Evolutionary conservation across 2,329 filamentous ascomycete species (phyloP).

Genomic region (Eutypella sp.): DNA sequence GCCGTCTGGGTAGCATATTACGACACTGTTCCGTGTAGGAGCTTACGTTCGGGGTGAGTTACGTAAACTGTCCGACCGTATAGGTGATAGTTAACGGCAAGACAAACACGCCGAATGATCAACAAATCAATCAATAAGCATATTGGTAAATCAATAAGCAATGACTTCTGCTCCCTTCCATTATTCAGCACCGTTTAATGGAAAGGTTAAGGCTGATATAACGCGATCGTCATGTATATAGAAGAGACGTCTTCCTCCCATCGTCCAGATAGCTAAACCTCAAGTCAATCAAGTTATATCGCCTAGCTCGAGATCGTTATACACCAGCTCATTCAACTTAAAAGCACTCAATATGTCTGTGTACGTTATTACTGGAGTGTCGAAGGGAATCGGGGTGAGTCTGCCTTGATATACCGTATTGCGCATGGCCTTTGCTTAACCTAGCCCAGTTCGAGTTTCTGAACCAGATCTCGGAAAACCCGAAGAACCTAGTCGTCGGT

Average conservation of each 20-base stretch:
- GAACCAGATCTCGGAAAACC: slow-evolving; percentile 34
- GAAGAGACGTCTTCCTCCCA: no score
- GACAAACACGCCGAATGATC: slow-evolving; percentile 1
- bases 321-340: slow-evolving; percentile 1
- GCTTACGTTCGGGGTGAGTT: background rate
- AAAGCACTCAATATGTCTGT: slow-evolving; percentile 4
- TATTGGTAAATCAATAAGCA: slow-evolving; percentile 1
- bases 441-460: slow-evolving; percentile 41
- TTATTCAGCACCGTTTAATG: slow-evolving; percentile 1
- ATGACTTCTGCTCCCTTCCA: slow-evolving; percentile 1
- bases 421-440: slow-evolving; percentile 2
- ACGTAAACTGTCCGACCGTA: background rate
- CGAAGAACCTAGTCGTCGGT: slow-evolving; percentile 38
- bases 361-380: slow-evolving; percentile 11
- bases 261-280: no score
- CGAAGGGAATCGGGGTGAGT: slow-evolving; percentile 7
- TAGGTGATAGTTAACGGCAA: background rate
- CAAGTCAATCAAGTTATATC: background rate
- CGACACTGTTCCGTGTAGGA: background rate
- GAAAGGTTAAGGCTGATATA: background rate
- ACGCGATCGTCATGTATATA: background rate
- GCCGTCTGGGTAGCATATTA: no score
- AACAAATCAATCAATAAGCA: no score
- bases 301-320: background rate
- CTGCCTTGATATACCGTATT: slow-evolving; percentile 5